A percentile compares a stretch with the other conserved stretches of the same genome.
Conservation (phyloP, 345 rosid genomes). For the Cardamine resedifolia region DNA sequence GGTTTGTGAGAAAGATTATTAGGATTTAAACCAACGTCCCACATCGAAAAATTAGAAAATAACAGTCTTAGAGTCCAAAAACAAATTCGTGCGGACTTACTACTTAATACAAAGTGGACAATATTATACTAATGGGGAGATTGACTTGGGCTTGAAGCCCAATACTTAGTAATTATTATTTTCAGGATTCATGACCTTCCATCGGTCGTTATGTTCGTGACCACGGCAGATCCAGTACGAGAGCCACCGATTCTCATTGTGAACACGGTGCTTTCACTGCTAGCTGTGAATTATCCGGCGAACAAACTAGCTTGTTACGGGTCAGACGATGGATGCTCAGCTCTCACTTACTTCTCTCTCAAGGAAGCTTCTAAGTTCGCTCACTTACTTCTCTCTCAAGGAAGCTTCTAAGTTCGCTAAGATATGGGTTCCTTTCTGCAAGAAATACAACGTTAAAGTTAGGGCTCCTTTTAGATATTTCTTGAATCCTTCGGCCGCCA, state of each 20-base stretch:
- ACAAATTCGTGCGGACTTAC: no score
- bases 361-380: conserved; percentile 63
- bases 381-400: conserved; percentile 43
- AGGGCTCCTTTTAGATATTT: conserved; percentile 31
- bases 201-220: conserved; percentile 58
- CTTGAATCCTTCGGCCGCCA: background rate
- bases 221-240: conserved; percentile 39
- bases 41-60: no score
- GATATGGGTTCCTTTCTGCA: conserved; percentile 41
- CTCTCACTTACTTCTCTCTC: conserved; percentile 54
- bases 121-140: no score
- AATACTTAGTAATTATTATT: background rate
- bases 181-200: conserved; percentile 54
- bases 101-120: no score
- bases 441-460: conserved; percentile 24
- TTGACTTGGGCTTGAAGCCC: no score
- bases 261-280: conserved; percentile 44
- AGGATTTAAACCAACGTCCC: no score
- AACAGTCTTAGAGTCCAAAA: no score
- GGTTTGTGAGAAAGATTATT: no score
- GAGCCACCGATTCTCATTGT: conserved; percentile 34
- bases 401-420: conserved; percentile 48
- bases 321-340: conserved; percentile 66
- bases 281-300: conserved; percentile 61
- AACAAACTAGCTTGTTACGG: conserved; percentile 56